Percentiles rank a stretch among this genome's conserved stretches.
Conservation (phyloP, 257 asterid species). For the Nicotiana attenuata region DNA sequence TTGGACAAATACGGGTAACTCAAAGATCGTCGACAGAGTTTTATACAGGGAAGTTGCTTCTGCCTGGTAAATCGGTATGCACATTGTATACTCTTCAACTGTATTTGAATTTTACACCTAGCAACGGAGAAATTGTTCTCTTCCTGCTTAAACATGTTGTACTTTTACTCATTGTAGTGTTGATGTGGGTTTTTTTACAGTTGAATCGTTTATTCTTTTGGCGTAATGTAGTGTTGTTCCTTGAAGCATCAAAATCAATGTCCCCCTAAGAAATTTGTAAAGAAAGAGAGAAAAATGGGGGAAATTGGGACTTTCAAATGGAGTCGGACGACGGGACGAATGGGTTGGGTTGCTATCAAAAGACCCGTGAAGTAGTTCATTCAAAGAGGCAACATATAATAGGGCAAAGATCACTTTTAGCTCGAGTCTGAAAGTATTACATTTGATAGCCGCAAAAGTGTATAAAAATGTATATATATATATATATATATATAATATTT, state of each 20-base stretch:
- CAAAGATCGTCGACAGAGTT: neutral
- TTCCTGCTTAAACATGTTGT: neutral
- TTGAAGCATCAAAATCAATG: neutral
- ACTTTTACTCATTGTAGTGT: neutral
- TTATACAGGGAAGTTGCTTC: neutral
- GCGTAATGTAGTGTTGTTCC: neutral
- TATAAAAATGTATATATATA: too few species aligned
- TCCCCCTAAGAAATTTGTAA: neutral
- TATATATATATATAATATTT: too few species aligned
- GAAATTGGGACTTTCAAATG: neutral
- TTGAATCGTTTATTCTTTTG: neutral
- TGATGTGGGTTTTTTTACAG: neutral
- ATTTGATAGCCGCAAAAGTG: too few species aligned
- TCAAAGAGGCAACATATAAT: neutral
- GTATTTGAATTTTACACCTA: neutral
- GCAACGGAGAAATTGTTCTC: neutral
- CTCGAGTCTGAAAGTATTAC: too few species aligned
- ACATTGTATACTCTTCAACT: neutral
- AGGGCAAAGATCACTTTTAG: too few species aligned
- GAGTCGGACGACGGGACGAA: neutral
- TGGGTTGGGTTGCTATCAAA: neutral
- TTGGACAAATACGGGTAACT: too few species aligned
- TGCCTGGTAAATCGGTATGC: neutral
- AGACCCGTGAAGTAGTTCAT: conserved; percentile 1
- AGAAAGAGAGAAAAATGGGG: neutral